Conservation (phyloP, 2,329 filamentous ascomycete species). For the Botryotinia globosa region DNA sequence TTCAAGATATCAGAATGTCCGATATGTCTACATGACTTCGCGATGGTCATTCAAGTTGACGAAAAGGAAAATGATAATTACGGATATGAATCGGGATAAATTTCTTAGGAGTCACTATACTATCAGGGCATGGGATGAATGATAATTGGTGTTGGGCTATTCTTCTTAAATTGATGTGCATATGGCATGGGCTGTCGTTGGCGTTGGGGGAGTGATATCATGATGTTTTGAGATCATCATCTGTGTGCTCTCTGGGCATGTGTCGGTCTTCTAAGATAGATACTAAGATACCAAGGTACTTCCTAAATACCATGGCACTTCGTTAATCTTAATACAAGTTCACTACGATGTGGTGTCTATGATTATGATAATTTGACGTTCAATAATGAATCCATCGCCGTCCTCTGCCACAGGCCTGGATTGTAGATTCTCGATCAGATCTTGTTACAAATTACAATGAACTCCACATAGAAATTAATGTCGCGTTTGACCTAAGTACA, state of each 20-base stretch:
- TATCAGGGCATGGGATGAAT: not conserved
- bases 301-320: not conserved
- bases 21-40: not conserved
- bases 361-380: not conserved
- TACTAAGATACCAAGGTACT: not conserved
- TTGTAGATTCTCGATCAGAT: not conserved
- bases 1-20: not conserved
- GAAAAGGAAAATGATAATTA: not conserved
- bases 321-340: not conserved
- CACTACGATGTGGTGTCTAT: not conserved
- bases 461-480: not conserved
- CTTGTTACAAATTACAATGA: not conserved
- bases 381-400: too few species aligned
- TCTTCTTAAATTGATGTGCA: not conserved
- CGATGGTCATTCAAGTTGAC: not conserved
- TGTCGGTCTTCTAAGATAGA: not conserved
- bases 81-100: not conserved
- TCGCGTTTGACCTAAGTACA: too few species aligned
- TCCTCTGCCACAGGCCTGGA: not conserved
- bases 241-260: not conserved
- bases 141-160: not conserved
- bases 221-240: not conserved
- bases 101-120: not conserved
- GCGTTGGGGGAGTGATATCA: not conserved
- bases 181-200: not conserved